Base-by-base conservation (phyloP, 441 rosid species). In the Gossypium laxum region DNA sequence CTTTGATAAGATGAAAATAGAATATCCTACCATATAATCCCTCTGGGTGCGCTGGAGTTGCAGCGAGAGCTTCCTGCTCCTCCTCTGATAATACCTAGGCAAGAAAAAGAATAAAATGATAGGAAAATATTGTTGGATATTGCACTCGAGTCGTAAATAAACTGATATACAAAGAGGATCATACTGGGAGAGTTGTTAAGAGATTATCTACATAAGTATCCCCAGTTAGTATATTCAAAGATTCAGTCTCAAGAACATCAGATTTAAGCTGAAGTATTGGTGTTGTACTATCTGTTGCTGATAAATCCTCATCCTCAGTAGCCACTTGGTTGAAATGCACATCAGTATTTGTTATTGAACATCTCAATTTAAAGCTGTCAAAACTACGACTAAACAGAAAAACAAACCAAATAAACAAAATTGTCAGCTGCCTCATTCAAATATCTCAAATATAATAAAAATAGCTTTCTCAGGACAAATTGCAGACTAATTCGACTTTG, bases 21-120 rank as follows among this genome's bases (percentile, higher is more conserved):
- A 56, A 56, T 72, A 84, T 72, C 84, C 71, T 81, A 93, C 98
- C 92, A 79, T 85, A 86, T 75, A 93, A 77, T 71, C 91, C 97
- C 70, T 80, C 90, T 2, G 94, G 90, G 81, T 91, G 98, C 50
- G 98, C 96, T 2, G 98, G 96, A 15, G 92, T 91, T 57, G 97
- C 94, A 52, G 97, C 97, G 41, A 91, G 93, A 48, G 80, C 87
- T 70, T 81, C 86, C 77, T 93, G 98, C 85, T 93, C 91, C 73
- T 88, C 91, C 87, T 85, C 87, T 15, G 97, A 83, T 78, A 93
- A 80, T 68, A 89, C 97, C 98, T 93, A 71, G 62, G 26, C 57
- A 71, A 18, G 12, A 56, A 52, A 73, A 73, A 55, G 22, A 69
- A 69, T 22, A 41, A 18, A 67, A 67, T 11, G 10, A 30, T 11